Evolutionary conservation across 2,329 filamentous ascomycete genomes (phyloP).

Genomic region (Bipolaris zeicola): DNA sequence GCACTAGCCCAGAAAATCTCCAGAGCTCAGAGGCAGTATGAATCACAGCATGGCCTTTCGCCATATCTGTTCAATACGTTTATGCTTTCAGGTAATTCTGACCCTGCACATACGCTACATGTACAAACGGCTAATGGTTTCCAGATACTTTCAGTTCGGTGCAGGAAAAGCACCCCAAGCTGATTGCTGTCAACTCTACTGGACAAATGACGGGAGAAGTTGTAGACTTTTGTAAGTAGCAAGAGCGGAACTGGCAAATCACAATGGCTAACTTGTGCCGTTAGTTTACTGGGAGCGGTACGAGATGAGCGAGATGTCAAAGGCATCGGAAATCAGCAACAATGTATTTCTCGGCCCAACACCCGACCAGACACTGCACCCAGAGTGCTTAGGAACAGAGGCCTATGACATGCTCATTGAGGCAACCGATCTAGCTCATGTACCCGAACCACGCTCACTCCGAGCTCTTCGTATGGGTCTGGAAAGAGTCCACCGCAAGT

Average conservation of each 20-base stretch:
- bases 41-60: conserved; percentile 66
- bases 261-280: neutral
- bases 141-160: conserved; percentile 55
- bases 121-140: conserved; percentile 14
- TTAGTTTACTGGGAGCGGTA: conserved; percentile 77
- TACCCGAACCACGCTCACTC: conserved; percentile 72
- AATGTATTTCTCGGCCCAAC: conserved; percentile 93
- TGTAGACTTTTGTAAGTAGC: conserved; percentile 74
- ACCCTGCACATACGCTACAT: neutral
- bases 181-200: conserved; percentile 75
- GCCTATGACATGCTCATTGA: conserved; percentile 87
- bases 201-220: conserved; percentile 77
- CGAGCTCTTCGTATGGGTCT: conserved; percentile 64
- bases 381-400: conserved; percentile 51
- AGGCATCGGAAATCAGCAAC: conserved; percentile 81
- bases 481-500: conserved; percentile 50
- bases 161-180: conserved; percentile 69
- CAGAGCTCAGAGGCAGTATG: conserved; percentile 74
- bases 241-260: too few relatives aligned
- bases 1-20: conserved; percentile 69
- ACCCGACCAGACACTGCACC: conserved; percentile 66
- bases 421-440: conserved; percentile 80
- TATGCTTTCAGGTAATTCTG: conserved; percentile 62
- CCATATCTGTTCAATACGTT: conserved; percentile 81
- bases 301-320: conserved; percentile 95